These are phyloP conservation scores for Elsinoe australis DNA, from an alignment of 2,329 filamentous ascomycete genomes.

Conservation along the genomic window DNA sequence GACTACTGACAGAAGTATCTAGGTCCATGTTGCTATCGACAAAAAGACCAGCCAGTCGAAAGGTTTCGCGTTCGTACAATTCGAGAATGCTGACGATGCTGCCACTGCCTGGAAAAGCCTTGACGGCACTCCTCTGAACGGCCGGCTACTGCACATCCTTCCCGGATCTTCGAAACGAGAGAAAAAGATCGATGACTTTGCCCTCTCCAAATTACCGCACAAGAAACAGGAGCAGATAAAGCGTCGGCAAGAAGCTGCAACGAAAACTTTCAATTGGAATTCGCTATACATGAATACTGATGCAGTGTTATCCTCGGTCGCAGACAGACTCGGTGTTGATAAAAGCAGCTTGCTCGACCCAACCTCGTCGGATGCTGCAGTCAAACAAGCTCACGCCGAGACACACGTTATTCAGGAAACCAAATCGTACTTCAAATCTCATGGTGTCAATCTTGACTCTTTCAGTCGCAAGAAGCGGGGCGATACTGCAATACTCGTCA, in stretches of 20 bases:
- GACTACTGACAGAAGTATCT: constrained; percentile 22
- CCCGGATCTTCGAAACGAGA: constrained; percentile 77
- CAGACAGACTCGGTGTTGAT: constrained; percentile 75
- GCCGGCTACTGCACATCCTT: constrained; percentile 82
- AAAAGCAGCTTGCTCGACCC: constrained; percentile 91
- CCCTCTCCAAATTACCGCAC: constrained; percentile 80
- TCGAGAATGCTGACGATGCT: constrained; percentile 62
- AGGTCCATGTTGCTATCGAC: constrained; percentile 83
- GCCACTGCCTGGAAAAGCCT: constrained; percentile 69
- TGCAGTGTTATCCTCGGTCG: constrained; percentile 84
- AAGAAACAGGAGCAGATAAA: constrained; percentile 92
- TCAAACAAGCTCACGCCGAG: constrained; percentile 95
- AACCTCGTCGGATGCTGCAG: constrained; percentile 86
- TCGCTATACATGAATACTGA: constrained; percentile 97
- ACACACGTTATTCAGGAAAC: constrained; percentile 95
- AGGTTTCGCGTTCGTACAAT: constrained; percentile 85
- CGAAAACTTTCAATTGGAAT: constrained; percentile 89
- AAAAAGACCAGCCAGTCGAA: constrained; percentile 64
- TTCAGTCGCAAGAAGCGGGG: constrained; percentile 82
- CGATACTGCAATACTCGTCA: constrained; percentile 80
- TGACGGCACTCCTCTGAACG: constrained; percentile 85
- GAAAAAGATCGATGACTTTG: constrained; percentile 75
- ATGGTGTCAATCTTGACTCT: constrained; percentile 84
- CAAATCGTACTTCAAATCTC: constrained; percentile 78
- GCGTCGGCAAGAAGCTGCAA: constrained; percentile 71